Percentiles rank a stretch among this genome's conserved stretches.
These are phyloP conservation scores for Candida buenavistaensis DNA, from an alignment of 1,139 yeast species.

Conservation along the genomic window DNA sequence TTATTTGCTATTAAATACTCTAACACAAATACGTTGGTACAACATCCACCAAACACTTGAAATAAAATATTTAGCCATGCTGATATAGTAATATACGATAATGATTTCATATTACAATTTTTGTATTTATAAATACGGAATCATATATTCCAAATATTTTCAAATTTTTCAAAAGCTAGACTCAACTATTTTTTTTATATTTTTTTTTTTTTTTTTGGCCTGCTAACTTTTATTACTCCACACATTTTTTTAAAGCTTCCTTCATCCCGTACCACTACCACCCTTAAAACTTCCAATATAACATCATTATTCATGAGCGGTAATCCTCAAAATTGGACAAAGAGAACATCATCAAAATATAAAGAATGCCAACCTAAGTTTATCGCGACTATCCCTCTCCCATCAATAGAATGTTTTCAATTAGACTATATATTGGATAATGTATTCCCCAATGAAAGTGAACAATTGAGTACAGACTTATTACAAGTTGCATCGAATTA, in stretches of 20 bases:
- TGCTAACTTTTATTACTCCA: no score
- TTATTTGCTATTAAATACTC: constrained; percentile 47
- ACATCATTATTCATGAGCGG: background rate
- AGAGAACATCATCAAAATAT: constrained; percentile 5
- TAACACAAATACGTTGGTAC: constrained; percentile 64
- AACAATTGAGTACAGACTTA: constrained; percentile 34
- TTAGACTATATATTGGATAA: constrained; percentile 35
- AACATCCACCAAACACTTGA: constrained; percentile 72
- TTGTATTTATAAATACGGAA: no score
- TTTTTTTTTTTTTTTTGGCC: no score
- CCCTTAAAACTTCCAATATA: no score
- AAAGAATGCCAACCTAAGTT: constrained; percentile 18
- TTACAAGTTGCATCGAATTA: constrained; percentile 36
- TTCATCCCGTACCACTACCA: no score
- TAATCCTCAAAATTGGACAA: constrained; percentile 3
- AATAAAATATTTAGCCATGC: constrained; percentile 18
- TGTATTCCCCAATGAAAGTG: constrained; percentile 32
- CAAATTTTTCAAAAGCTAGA: no score
- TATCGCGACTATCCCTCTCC: constrained; percentile 20
- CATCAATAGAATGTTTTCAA: constrained; percentile 39
- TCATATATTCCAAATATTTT: no score
- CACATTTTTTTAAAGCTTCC: no score
- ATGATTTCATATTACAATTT: constrained; percentile 1
- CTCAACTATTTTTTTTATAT: no score
- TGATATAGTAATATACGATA: constrained; percentile 4